phyloP scores from a whole-genome alignment of 2,329 filamentous ascomycete species.

The Metarhizium guizhouense region DNA sequence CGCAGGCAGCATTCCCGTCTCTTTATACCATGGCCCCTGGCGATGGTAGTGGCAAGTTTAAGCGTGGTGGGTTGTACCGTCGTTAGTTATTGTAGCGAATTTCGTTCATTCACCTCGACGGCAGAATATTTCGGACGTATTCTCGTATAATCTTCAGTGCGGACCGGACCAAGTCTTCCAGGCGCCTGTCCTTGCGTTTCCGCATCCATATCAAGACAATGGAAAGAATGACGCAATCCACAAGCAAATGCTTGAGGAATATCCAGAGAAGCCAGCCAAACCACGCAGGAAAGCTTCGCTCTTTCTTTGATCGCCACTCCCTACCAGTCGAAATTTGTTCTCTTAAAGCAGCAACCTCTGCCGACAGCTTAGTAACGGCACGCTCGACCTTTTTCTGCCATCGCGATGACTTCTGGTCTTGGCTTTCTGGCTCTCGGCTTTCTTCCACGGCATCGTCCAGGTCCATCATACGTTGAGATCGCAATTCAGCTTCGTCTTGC shows the following conservation, averaged over 20 bases:
- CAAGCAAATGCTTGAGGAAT: constrained; percentile 60
- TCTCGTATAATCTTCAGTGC: constrained; percentile 48
- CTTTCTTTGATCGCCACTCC: constrained; percentile 58
- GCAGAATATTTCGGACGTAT: constrained; percentile 50
- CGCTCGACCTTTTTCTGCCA: constrained; percentile 81
- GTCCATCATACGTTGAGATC: constrained; percentile 39
- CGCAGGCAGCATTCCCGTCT: neutral
- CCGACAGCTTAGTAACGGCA: constrained; percentile 79
- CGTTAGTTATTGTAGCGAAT: neutral
- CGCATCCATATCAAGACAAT: constrained; percentile 65
- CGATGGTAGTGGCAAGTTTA: too few species aligned
- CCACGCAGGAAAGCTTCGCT: constrained; percentile 61
- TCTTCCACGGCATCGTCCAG: constrained; percentile 36
- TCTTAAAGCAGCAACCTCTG: constrained; percentile 82
- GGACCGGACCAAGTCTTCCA: constrained; percentile 67
- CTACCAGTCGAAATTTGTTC: constrained; percentile 79
- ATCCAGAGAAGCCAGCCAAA: constrained; percentile 61
- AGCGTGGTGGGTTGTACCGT: neutral
- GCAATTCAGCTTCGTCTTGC: constrained; percentile 57
- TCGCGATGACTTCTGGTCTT: constrained; percentile 36
- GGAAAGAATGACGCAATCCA: constrained; percentile 59
- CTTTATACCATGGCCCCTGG: neutral
- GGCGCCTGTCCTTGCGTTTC: constrained; percentile 56
- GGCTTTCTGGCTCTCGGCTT: constrained; percentile 20
- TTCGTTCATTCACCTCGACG: constrained; percentile 37